phyloP scores from a whole-genome alignment of 2,329 filamentous ascomycete species.

The Pseudocercospora crystallina region DNA sequence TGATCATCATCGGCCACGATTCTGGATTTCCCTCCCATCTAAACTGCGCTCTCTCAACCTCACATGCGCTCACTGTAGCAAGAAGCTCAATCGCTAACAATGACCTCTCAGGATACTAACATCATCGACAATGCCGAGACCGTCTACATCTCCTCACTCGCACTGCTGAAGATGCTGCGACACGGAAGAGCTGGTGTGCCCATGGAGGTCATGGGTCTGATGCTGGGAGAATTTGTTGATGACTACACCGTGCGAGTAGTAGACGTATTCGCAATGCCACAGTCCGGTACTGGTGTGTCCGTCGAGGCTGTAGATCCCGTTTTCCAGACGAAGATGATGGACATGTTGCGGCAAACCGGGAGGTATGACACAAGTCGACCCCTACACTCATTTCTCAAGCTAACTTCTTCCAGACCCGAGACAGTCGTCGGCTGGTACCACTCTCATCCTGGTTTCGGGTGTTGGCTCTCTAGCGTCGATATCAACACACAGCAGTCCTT shows the following conservation, averaged over 20 bases:
- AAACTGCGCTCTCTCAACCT: not conserved
- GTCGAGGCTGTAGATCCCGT: slow-evolving; percentile 98
- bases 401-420: slow-evolving; percentile 66
- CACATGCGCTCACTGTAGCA: not conserved
- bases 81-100: slow-evolving; percentile 12
- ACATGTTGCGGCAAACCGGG: slow-evolving; percentile 97
- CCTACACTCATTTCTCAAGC: not conserved
- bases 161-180: slow-evolving; percentile 96
- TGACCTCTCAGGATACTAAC: slow-evolving; percentile 71
- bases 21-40: not conserved
- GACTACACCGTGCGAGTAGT: slow-evolving; percentile 98
- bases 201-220: slow-evolving; percentile 99
- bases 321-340: slow-evolving; percentile 99
- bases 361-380: slow-evolving; percentile 57
- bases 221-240: slow-evolving; percentile 98
- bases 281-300: slow-evolving; percentile 95
- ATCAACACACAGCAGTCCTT: slow-evolving; percentile 99
- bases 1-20: not conserved
- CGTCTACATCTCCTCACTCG: slow-evolving; percentile 97
- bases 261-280: slow-evolving; percentile 98
- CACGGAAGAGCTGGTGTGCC: slow-evolving; percentile 96
- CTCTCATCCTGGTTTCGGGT: slow-evolving; percentile 97
- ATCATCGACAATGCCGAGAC: slow-evolving; percentile 99
- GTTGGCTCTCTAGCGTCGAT: slow-evolving; percentile 98
- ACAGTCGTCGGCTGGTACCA: slow-evolving; percentile 99